Base-by-base conservation (phyloP, 2,329 filamentous ascomycete species). In the Cryphonectria naterciae region DNA sequence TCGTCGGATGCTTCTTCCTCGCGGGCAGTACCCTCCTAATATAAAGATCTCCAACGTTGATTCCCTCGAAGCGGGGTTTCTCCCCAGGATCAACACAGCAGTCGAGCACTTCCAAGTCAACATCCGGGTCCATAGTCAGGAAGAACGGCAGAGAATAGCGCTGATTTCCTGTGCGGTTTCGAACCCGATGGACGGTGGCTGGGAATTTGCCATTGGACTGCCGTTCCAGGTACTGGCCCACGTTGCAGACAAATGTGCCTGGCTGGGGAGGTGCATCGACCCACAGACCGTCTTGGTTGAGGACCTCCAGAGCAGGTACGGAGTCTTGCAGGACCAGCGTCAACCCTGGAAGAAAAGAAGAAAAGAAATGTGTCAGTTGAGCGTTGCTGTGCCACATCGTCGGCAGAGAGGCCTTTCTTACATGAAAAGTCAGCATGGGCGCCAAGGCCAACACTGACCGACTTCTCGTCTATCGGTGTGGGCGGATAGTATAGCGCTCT, bases 401-500 rank as follows among this genome's bases (percentile, higher is more conserved):
- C 8, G 58, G 35, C 32, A n/a, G 35, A n/a, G 35, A n/a, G 35
- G 2, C 19, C 15, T 43, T 4, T 43, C 73, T 49, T 41, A 75
- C 81, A 83, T 70, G 78, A 81, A 71, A 82, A 83, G 68, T 83
- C 81, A 2, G 81, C 79, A 68, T 83, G 82, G 0, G 81, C 81
- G 13, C 81, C 81, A 19, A 83, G 78, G 1, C 81, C 81, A 4
- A 81, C 79, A 64, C 68, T 76, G 19, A 66, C 37, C 2, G 70
- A 49, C 13, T 71, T 69, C 8, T 80, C 76, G 39, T 78, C 76
- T 8, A 71, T 72, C 0, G 76, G 76, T 6, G 73, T 76, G 0
- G 80, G 80, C 7, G 82, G 82, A 72, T 83, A 83, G 72, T 83
- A 80, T 2, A 82, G 76, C 10, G 78, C 76, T 68, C 81, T 76